These are phyloP conservation scores for Cerioporus squamosus DNA, from an alignment of 1,284 basidiomycete species.

Conservation along the genomic window DNA sequence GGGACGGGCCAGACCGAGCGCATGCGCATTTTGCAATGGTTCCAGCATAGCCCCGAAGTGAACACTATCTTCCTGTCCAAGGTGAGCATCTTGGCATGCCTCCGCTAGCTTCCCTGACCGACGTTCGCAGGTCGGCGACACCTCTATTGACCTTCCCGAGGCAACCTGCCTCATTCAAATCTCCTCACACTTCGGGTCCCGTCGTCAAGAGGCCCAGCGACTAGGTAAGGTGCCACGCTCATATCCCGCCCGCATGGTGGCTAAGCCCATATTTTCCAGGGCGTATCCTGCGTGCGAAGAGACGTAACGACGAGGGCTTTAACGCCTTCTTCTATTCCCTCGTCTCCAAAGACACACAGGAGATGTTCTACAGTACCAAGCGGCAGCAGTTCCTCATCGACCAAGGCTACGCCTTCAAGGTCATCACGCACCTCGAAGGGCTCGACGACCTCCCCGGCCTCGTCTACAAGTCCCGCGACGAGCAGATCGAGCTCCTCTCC, in stretches of 20 bases:
- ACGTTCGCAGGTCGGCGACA: slow-evolving; percentile 87
- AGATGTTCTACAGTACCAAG: slow-evolving; percentile 99
- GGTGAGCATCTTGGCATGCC: slow-evolving; percentile 43
- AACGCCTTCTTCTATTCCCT: slow-evolving; percentile 99
- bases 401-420: slow-evolving; percentile 98
- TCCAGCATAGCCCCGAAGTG: slow-evolving; percentile 95
- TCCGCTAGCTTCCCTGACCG: slow-evolving; percentile 8
- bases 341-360: slow-evolving; percentile 98
- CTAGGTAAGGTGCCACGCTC: slow-evolving; percentile 58
- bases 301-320: slow-evolving; percentile 98
- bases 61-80: slow-evolving; percentile 99
- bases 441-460: slow-evolving; percentile 86
- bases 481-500: slow-evolving; percentile 95
- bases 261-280: slow-evolving; percentile 46
- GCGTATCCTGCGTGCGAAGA: slow-evolving; percentile 95
- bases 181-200: slow-evolving; percentile 99
- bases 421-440: slow-evolving; percentile 97
- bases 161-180: slow-evolving; percentile 99
- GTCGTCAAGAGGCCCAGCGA: slow-evolving; percentile 97
- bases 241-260: slow-evolving; percentile 3
- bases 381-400: slow-evolving; percentile 99
- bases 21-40: slow-evolving; percentile 93
- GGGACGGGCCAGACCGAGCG: slow-evolving; percentile 96
- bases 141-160: slow-evolving; percentile 98
- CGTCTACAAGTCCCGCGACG: slow-evolving; percentile 89